phyloP scores from a whole-genome alignment of 202 grass and related monocot species.

The Musa balbisiana region DNA sequence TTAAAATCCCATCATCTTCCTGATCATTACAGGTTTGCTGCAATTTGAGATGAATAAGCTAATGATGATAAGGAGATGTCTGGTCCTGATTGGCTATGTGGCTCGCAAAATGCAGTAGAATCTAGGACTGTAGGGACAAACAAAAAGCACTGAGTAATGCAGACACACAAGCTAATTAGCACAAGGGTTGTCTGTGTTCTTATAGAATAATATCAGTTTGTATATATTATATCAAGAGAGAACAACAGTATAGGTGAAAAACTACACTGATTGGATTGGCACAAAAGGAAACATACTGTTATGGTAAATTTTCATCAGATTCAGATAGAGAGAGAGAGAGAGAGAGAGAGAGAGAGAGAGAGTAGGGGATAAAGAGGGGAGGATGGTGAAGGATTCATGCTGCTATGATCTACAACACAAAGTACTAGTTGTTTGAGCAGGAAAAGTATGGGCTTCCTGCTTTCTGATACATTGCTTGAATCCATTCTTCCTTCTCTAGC shows the following conservation, averaged over 20 bases:
- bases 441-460: too few relatives aligned
- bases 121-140: constrained; percentile 1
- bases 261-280: constrained; percentile 3
- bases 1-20: too few relatives aligned
- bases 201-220: background rate
- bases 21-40: too few relatives aligned
- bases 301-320: background rate
- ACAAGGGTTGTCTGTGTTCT: background rate
- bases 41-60: too few relatives aligned
- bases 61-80: too few relatives aligned
- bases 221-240: background rate
- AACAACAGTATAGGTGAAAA: background rate
- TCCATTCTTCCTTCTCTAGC: background rate
- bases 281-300: background rate
- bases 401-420: constrained; percentile 7
- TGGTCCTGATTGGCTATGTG: background rate
- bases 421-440: constrained; percentile 6
- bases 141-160: background rate
- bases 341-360: constrained; percentile 9
- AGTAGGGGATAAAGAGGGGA: background rate
- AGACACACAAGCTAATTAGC: background rate
- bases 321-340: too few relatives aligned
- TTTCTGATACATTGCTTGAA: too few relatives aligned
- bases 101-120: background rate
- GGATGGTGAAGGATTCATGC: background rate